Evolutionary conservation across 2,329 filamentous ascomycete species (phyloP), one percentile per base, ranked within the genome.

Genomic region (Cladosporium velox): DNA sequence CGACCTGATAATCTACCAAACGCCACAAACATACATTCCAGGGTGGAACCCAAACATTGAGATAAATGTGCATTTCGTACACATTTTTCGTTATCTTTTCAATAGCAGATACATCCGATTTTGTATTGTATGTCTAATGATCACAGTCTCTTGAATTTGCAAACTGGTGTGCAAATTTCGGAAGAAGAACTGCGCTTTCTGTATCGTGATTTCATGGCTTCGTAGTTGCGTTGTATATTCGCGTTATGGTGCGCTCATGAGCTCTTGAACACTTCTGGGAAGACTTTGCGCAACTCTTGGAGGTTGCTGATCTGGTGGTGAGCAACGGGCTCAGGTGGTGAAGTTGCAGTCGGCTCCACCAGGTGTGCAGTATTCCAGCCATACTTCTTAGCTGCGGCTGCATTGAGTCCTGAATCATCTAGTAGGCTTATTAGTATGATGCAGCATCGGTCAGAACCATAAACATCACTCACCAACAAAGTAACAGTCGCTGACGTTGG

Each of bases 371-470:
- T 88, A 14, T 87, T 91, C 95, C 95, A 99, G 24, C 95, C 95
- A 68, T 93, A 85, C 38, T 87, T 86, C 70, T 90, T 85, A 0
- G 93, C 92, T 68, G 88, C 88, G 70, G 83, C 86, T 77, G 91
- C 96, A 76, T 99, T 99, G 69, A 89, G 78, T 66, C 87, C 88
- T 0, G 93, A 97, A 76, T 99, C 95, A 76, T 99, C 95, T 92
- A 55, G 14, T 58, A 5, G 2, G 11, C 1, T 8, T 21, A 51
- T 64, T 28, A 64, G 26, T 34, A 30, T 14, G 2, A 34, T 32
- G 28, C 30, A n/a, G 3, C 41, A 47, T 8, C 8, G 1, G 8
- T 24, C 11, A n/a, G 7, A 34, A 1, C 26, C 21, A 8, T 6
- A n/a, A 1, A 10, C 14, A 30, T 15, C 21, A 82, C 91, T 74